Evolutionary conservation across 345 rosid species (phyloP), one percentile per base, ranked within the genome.

Genomic region (Luvunga scandens): DNA sequence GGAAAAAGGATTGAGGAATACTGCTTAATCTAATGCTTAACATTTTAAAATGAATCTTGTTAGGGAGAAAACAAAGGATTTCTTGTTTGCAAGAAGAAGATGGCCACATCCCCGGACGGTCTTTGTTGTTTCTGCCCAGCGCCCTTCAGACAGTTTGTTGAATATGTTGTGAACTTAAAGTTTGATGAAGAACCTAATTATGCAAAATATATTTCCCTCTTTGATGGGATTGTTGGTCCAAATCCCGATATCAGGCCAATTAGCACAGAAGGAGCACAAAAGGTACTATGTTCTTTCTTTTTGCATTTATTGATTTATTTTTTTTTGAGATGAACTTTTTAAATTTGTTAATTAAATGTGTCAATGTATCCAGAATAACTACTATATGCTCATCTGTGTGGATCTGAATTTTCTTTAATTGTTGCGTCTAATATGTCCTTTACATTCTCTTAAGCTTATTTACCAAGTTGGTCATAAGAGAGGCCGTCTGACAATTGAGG

Each of bases 11-110:
- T 65, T 38, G 24, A 33, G 18, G 34, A 56, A 12, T 45, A 45
- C 24, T 28, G 22, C 59, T 45, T 64, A 55, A 66, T 63, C 67
- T 25, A 50, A 73, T 53, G 19, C 31, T 12, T 64, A 18, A 48
- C 57, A 9, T n/a, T 8, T 36, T 42, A 9, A 14, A 6, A 9
- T 81, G 78, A n/a, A 55, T 78, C 21, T 73, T 74, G 19, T 28
- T 71, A 90, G 97, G 97, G 97, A 57, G 97, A 92, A 74, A 90
- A 88, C 60, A 92, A 92, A 75, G 88, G 93, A 16, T 92, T 88
- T 70, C 89, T 90, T 72, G 94, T 92, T 74, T 92, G 88, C 80
- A 92, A 90, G 86, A 92, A 90, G 84, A 92, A 92, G 89, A 89
- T 92, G 97, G 88, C 88, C 28, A 88, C 90, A 25, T 80, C 94